Percentiles rank a stretch among this genome's conserved stretches.
Conservation (phyloP, 2,329 filamentous ascomycete species). For the Coniochaeta prunicola region DNA sequence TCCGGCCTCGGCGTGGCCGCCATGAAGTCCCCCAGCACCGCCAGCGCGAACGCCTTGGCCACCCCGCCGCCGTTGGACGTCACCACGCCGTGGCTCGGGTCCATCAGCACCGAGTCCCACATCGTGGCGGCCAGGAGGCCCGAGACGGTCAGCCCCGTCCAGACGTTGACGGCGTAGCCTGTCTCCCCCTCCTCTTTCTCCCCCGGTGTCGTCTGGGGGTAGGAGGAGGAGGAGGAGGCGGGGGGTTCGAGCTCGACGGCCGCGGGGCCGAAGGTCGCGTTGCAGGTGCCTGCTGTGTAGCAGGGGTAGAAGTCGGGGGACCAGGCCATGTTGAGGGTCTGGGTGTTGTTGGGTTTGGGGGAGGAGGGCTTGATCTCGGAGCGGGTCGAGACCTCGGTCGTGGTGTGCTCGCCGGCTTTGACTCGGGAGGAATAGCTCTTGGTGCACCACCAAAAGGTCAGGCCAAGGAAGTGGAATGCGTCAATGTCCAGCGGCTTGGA, state of each 20-base stretch:
- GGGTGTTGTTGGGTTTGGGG: not conserved
- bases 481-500: conserved; percentile 6
- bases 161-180: conserved; percentile 9
- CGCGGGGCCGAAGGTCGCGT: conserved; percentile 7
- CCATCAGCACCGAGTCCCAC: conserved; percentile 11
- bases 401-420: conserved; percentile 5
- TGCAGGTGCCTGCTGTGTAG: conserved; percentile 10
- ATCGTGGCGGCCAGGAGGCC: conserved; percentile 7
- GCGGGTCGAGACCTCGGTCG: conserved; percentile 4
- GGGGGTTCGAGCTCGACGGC: conserved; percentile 3
- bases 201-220: not conserved
- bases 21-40: conserved; percentile 10
- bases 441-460: conserved; percentile 13
- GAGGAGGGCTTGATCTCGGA: not conserved
- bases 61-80: conserved; percentile 11
- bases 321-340: conserved; percentile 9
- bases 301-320: conserved; percentile 7
- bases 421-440: conserved; percentile 11
- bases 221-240: conserved; percentile 3
- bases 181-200: not conserved
- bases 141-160: conserved; percentile 9
- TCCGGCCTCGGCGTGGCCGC: conserved; percentile 4
- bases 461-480: conserved; percentile 12
- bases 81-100: conserved; percentile 8
- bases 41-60: conserved; percentile 9